phyloP scores from a whole-genome alignment of 1,284 basidiomycete genomes.

The Flammula alnicola region DNA sequence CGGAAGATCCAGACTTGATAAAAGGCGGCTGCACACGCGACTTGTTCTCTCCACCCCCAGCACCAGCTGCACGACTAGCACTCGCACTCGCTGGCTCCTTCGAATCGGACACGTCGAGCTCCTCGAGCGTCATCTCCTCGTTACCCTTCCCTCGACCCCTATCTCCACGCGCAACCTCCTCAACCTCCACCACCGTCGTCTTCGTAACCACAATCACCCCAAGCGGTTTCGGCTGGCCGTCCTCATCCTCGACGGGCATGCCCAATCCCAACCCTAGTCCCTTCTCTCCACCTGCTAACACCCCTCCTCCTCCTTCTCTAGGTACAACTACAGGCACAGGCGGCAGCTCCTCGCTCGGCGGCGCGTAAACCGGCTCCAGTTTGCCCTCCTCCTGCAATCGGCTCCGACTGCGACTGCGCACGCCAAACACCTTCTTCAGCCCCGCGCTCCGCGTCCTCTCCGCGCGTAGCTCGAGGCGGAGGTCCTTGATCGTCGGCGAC shows the following conservation, averaged over 20 bases:
- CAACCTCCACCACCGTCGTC: slow-evolving; percentile 1
- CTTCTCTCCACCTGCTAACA: background rate
- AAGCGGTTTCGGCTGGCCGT: background rate
- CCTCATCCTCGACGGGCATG: background rate
- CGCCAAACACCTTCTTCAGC: slow-evolving; percentile 33
- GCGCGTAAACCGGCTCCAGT: too few species aligned
- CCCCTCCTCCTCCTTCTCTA: background rate
- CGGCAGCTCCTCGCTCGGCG: background rate
- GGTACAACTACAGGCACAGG: slow-evolving; percentile 1
- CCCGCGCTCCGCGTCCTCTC: slow-evolving; percentile 35
- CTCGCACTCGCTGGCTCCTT: background rate
- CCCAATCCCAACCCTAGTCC: slow-evolving; percentile 8
- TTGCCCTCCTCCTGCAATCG: too few species aligned
- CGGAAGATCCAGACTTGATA: too few species aligned
- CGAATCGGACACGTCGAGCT: slow-evolving; percentile 8
- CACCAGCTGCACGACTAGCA: too few species aligned
- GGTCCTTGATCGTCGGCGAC: slow-evolving; percentile 30
- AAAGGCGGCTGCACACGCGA: too few species aligned
- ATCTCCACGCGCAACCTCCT: background rate
- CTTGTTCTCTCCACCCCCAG: too few species aligned
- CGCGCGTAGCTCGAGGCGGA: slow-evolving; percentile 38
- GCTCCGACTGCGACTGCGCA: slow-evolving; percentile 26
- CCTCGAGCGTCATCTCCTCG: slow-evolving; percentile 21
- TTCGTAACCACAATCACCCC: slow-evolving; percentile 11
- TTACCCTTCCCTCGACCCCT: background rate